Evolutionary conservation across 75 land plant species (phyloP), one percentile per base, ranked within the genome.

Genomic region (Pinus albicaulis): DNA sequence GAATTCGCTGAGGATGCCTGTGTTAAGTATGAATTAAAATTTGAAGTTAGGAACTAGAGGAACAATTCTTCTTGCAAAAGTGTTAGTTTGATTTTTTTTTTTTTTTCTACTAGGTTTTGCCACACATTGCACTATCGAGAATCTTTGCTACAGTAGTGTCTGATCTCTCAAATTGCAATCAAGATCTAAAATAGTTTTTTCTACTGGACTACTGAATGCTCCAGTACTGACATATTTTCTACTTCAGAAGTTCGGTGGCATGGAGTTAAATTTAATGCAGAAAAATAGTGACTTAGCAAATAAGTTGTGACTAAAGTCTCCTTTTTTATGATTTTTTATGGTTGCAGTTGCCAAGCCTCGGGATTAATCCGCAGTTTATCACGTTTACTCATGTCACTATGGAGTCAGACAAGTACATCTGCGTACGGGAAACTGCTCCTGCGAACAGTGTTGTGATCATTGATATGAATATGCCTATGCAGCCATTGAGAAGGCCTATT

Each of bases 321-420:
- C 16, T n/a, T 2, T 62, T 12, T 28, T 38, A 25, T 16, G 13
- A 10, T 48, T 41, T 81, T 82, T 53, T 74, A 58, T 48, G 13
- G 34, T 61, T 91, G 85, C 92, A 96, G 99, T 79, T 97, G 71
- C 78, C 98, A 26, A 92, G 95, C 84, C 69, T 94, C 25, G 99
- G 99, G 56, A 94, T 97, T 24, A 94, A 86, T 82, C 89, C 86
- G 1, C 95, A 92, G 57, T 94, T 92, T 73, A 92, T 97, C 57
- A 97, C 98, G 7, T 97, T 97, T 61, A 94, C 98, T 16, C 95
- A 97, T 82, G 99, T 97, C 10, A 97, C 99, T 5, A 97, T 97
- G 99, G 99, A 97, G 72, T 97, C 99, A 4, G 99, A 97, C 25
- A 97, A 97, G 95, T 94, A 86, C 81, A 94, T 97, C 3, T 97